These are phyloP conservation scores for Binderoboletus segoi DNA, from an alignment of 1,284 basidiomycete species.

Conservation along the genomic window DNA sequence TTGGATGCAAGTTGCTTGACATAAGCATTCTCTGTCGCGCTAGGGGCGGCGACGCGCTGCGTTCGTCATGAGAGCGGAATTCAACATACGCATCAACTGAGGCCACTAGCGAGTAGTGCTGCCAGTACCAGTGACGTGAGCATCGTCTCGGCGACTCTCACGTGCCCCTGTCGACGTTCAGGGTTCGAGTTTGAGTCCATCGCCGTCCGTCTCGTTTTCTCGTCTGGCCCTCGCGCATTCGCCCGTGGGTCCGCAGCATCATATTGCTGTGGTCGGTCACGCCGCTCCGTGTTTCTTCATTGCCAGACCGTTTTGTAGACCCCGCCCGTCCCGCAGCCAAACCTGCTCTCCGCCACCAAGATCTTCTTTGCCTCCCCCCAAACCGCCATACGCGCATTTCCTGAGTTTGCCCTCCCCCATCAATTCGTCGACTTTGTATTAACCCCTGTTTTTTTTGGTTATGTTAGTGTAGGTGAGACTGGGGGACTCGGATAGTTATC, in stretches of 20 bases:
- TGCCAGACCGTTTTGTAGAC: conserved; percentile 21
- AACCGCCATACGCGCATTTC: conserved; percentile 31
- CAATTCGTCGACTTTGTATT: conserved; percentile 13
- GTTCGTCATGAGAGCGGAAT: too few species aligned
- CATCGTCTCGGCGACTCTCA: too few species aligned
- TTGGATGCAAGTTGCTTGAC: too few species aligned
- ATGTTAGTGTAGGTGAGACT: too few species aligned
- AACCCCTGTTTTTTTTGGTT: too few species aligned
- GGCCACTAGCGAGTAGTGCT: too few species aligned
- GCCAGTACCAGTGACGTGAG: too few species aligned
- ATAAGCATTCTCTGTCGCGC: too few species aligned
- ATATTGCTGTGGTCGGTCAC: conserved; percentile 17
- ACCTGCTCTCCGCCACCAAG: conserved; percentile 12
- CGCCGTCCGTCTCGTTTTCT: background rate
- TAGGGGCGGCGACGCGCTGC: too few species aligned
- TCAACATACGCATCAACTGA: too few species aligned
- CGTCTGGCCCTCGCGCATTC: background rate
- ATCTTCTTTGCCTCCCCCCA: conserved; percentile 23
- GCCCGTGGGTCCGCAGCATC: conserved; percentile 3
- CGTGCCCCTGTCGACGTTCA: too few species aligned
- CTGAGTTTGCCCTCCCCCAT: conserved; percentile 27
- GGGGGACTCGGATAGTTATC: too few species aligned
- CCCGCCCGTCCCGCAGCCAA: conserved; percentile 24
- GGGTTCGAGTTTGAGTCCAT: background rate
- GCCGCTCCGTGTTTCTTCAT: conserved; percentile 15